phyloP scores from a whole-genome alignment of 1,284 basidiomycete species.

The Leccinum fallax region DNA sequence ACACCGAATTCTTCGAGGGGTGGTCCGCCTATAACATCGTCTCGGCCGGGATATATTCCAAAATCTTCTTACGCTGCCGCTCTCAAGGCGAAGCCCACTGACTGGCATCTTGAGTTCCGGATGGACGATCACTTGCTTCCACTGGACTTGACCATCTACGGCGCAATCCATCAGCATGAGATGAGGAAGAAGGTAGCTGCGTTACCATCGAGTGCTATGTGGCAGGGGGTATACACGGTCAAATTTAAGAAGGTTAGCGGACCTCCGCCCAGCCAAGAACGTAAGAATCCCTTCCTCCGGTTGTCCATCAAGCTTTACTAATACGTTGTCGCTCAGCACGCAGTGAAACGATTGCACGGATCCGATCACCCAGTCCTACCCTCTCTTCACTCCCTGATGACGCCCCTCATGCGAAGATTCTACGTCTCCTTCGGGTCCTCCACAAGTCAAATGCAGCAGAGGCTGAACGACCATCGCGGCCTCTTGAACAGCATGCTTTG shows the following conservation, averaged over 20 bases:
- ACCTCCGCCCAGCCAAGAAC: conserved; percentile 64
- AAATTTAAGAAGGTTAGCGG: conserved; percentile 93
- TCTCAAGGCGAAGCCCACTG: conserved; percentile 86
- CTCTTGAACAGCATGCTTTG: conserved; percentile 56
- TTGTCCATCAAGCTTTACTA: conserved; percentile 22
- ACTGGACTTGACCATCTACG: conserved; percentile 92
- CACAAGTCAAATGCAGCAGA: conserved; percentile 76
- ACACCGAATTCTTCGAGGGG: conserved; percentile 70
- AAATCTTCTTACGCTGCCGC: conserved; percentile 90
- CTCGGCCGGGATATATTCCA: conserved; percentile 47
- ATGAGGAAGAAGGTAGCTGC: conserved; percentile 66
- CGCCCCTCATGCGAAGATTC: conserved; percentile 86
- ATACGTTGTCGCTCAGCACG: conserved; percentile 26
- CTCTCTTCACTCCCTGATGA: conserved; percentile 81
- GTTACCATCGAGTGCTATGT: conserved; percentile 72
- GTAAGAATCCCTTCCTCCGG: conserved; percentile 40
- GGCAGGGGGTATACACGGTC: conserved; percentile 89
- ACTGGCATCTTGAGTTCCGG: conserved; percentile 97
- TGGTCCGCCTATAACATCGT: conserved; percentile 38
- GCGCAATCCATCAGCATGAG: conserved; percentile 90
- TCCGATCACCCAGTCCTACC: conserved; percentile 62
- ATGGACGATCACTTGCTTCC: conserved; percentile 86
- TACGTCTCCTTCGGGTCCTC: conserved; percentile 87
- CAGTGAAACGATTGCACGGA: conserved; percentile 46
- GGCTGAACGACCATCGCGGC: conserved; percentile 53